Evolutionary conservation across 495 filamentous ascomycete species (phyloP).

Genomic region (Glarea lozoyensis): DNA sequence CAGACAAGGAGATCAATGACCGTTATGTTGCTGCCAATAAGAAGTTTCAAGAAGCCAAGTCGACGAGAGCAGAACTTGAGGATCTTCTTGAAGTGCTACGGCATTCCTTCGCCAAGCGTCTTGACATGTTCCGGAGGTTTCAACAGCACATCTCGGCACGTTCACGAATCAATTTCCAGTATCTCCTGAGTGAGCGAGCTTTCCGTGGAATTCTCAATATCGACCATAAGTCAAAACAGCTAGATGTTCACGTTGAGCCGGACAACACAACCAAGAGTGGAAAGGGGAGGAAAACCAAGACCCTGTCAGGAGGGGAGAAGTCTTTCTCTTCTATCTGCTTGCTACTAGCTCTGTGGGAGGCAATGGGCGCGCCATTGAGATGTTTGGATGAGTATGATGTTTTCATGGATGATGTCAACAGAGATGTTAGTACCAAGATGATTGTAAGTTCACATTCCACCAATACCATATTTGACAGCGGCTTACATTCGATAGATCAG

Average conservation of each 20-base stretch:
- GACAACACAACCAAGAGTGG: slow-evolving; percentile 61
- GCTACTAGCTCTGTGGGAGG: slow-evolving; percentile 88
- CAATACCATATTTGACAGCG: slow-evolving; percentile 1
- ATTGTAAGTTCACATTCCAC: slow-evolving; percentile 54
- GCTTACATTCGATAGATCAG: slow-evolving; percentile 48
- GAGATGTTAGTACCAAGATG: slow-evolving; percentile 89
- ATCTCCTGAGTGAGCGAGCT: slow-evolving; percentile 76
- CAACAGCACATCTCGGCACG: slow-evolving; percentile 72
- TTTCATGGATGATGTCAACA: slow-evolving; percentile 97
- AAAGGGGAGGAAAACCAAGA: slow-evolving; percentile 73
- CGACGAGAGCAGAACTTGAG: slow-evolving; percentile 39
- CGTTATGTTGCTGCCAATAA: slow-evolving; percentile 14
- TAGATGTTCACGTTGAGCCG: slow-evolving; percentile 76
- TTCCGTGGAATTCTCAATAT: slow-evolving; percentile 76
- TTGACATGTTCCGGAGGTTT: slow-evolving; percentile 71
- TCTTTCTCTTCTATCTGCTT: slow-evolving; percentile 96
- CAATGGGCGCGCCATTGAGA: slow-evolving; percentile 90
- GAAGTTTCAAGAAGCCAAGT: slow-evolving; percentile 33
- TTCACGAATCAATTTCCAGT: slow-evolving; percentile 77
- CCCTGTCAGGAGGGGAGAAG: slow-evolving; percentile 91
- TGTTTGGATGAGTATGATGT: slow-evolving; percentile 99
- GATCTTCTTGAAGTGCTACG: slow-evolving; percentile 50
- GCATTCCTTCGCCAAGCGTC: slow-evolving; percentile 56
- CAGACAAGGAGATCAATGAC: slow-evolving; percentile 39
- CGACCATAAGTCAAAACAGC: slow-evolving; percentile 60